phyloP scores from a whole-genome alignment of 345 rosid species.

The Isatis tinctoria region DNA sequence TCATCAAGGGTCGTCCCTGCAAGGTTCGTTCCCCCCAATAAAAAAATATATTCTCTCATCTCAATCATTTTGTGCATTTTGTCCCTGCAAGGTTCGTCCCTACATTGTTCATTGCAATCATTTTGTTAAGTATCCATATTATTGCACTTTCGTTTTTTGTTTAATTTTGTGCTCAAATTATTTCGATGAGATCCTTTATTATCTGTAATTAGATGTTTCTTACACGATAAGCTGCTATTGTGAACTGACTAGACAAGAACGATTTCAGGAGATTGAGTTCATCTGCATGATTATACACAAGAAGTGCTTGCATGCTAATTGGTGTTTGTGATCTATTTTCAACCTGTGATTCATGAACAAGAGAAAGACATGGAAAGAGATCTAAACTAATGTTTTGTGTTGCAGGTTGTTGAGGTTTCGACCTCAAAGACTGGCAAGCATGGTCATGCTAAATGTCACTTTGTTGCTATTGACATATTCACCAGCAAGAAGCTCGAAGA shows the following conservation, averaged over 20 bases:
- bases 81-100: too few species aligned
- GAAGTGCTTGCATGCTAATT: not conserved
- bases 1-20: constrained; percentile 62
- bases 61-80: too few species aligned
- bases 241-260: not conserved
- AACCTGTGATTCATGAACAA: not conserved
- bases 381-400: not conserved
- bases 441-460: constrained; percentile 84
- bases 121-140: too few species aligned
- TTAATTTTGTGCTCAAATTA: not conserved
- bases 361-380: not conserved
- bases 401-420: constrained; percentile 77
- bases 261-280: not conserved
- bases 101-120: too few species aligned
- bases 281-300: not conserved
- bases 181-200: too few species aligned
- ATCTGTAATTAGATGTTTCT: not conserved
- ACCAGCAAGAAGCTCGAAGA: constrained; percentile 74
- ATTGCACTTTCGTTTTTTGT: not conserved
- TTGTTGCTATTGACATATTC: constrained; percentile 77
- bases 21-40: constrained; percentile 28
- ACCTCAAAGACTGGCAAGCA: constrained; percentile 82
- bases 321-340: not conserved
- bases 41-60: too few species aligned
- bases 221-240: not conserved